Base-by-base conservation (phyloP, 2,329 filamentous ascomycete genomes). In the Ascochyta clinopodiicola region DNA sequence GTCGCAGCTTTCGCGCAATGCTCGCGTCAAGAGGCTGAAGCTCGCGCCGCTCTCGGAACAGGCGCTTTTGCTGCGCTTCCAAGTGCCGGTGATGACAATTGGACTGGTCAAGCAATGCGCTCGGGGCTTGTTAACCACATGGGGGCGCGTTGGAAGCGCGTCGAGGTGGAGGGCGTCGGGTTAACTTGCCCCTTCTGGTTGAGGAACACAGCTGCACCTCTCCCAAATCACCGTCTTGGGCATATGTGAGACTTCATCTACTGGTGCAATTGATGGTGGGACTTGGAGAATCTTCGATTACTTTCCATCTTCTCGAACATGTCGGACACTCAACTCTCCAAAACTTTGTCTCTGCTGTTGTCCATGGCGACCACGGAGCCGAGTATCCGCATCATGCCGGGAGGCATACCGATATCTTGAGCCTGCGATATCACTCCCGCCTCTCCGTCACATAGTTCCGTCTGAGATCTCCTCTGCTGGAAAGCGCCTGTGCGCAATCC, bases 21-120 rank as follows among this genome's bases (percentile, higher is more conserved):
- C 66, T 68, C 67, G 66, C 67, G 34, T 50, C 56, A 49, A 62
- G 59, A 65, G 66, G 64, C 64, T 62, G 57, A 64, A 65, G 57
- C 57, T 71, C 66, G 68, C 59, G 34, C 46, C 52, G 47, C 52
- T 37, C 52, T 56, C 52, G 52, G 52, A 27, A 43, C 42, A 38
- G 51, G 49, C 40, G 22, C 44, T 22, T 42, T 35, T 51, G 44
- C 43, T 43, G 31, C 27, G 22, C 37, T 22, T 51, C 38, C 39
- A 37, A 50, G 47, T 38, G 38, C 56, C 21, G 43, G 34, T 25
- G 56, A 37, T 46, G 44, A 40, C 56, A 12, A 64, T 57, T 66
- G 56, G 61, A 36, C 31, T 22, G 49, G 19, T 38, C 40, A 38
- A 43, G 44, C 46, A 35, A 22, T 9, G 40, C 32, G 5, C 32